phyloP scores from a whole-genome alignment of 768 basidiomycete species.

The Boletus coccyginus region DNA sequence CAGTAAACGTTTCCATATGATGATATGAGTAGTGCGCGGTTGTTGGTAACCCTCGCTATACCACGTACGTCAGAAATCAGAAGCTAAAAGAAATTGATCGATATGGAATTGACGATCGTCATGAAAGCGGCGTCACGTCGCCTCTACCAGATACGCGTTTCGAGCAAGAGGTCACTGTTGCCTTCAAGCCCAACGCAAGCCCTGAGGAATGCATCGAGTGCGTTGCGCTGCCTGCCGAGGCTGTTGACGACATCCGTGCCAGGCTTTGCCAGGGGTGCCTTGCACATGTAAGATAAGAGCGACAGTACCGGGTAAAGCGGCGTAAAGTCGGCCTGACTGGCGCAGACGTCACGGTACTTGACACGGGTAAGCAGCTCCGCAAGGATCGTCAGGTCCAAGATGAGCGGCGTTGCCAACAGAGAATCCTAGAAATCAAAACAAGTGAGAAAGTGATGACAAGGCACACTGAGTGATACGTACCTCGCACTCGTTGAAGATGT shows the following conservation, averaged over 20 bases:
- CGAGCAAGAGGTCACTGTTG: conserved; percentile 79
- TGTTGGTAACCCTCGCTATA: conserved; percentile 22
- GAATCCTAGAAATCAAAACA: conserved; percentile 60
- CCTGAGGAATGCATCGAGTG: conserved; percentile 91
- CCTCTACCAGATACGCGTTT: conserved; percentile 83
- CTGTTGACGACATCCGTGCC: conserved; percentile 94
- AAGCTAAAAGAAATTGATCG: neutral
- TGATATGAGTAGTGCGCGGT: neutral
- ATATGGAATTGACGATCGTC: neutral
- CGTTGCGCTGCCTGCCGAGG: conserved; percentile 91
- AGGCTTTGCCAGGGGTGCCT: conserved; percentile 95
- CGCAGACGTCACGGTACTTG: conserved; percentile 67
- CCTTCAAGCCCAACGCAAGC: conserved; percentile 88
- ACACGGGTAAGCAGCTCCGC: conserved; percentile 93
- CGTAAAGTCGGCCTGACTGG: conserved; percentile 58
- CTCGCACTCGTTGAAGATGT: conserved; percentile 98
- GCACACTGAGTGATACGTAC: conserved; percentile 35
- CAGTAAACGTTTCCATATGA: neutral
- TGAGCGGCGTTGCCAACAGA: conserved; percentile 91
- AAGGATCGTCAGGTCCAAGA: conserved; percentile 90
- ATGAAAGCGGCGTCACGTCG: neutral
- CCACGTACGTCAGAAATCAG: neutral
- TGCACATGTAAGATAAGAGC: conserved; percentile 94
- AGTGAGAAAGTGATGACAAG: neutral
- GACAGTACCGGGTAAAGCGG: conserved; percentile 91